These are phyloP conservation scores for Hypoxylon sp. DNA, from an alignment of 2,329 filamentous ascomycete genomes.

Conservation along the genomic window DNA sequence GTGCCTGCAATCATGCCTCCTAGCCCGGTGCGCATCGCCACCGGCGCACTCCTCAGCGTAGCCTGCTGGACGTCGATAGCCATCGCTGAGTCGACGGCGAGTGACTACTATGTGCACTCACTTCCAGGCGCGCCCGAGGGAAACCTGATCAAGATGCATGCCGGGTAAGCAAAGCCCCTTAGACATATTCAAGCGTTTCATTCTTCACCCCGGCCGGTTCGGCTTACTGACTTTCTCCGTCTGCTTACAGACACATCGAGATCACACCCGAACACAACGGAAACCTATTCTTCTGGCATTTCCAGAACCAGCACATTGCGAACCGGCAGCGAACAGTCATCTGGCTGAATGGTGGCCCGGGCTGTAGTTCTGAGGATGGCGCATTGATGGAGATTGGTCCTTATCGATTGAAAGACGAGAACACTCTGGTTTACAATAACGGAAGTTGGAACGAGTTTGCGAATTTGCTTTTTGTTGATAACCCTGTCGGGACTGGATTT, in stretches of 20 bases:
- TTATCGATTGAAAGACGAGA: slow-evolving; percentile 85
- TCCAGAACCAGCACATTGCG: slow-evolving; percentile 94
- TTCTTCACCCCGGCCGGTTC: slow-evolving; percentile 23
- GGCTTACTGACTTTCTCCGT: slow-evolving; percentile 26
- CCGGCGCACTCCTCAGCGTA: slow-evolving; percentile 59
- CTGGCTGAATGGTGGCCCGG: slow-evolving; percentile 97
- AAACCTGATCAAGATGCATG: slow-evolving; percentile 94
- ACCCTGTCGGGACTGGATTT: slow-evolving; percentile 95
- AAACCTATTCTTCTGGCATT: slow-evolving; percentile 99
- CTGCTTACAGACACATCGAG: slow-evolving; percentile 83
- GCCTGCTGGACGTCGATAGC: slow-evolving; percentile 59
- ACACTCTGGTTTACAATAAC: slow-evolving; percentile 82
- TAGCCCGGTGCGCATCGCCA: slow-evolving; percentile 46
- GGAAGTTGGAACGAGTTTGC: slow-evolving; percentile 99
- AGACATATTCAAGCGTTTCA: slow-evolving; percentile 24
- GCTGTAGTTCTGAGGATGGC: slow-evolving; percentile 97
- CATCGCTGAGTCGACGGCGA: slow-evolving; percentile 69
- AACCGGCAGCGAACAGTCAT: slow-evolving; percentile 91
- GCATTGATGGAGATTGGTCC: slow-evolving; percentile 97
- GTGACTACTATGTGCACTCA: slow-evolving; percentile 90
- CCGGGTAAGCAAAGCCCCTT: slow-evolving; percentile 76
- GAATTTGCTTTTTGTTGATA: slow-evolving; percentile 96
- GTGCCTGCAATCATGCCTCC: slow-evolving; percentile 49
- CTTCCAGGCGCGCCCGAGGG: slow-evolving; percentile 87
- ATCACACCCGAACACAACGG: slow-evolving; percentile 87